Percentiles rank a stretch among this genome's conserved stretches.
phyloP scores from a whole-genome alignment of 2,329 filamentous ascomycete species.

The Anthostomella pinea region DNA sequence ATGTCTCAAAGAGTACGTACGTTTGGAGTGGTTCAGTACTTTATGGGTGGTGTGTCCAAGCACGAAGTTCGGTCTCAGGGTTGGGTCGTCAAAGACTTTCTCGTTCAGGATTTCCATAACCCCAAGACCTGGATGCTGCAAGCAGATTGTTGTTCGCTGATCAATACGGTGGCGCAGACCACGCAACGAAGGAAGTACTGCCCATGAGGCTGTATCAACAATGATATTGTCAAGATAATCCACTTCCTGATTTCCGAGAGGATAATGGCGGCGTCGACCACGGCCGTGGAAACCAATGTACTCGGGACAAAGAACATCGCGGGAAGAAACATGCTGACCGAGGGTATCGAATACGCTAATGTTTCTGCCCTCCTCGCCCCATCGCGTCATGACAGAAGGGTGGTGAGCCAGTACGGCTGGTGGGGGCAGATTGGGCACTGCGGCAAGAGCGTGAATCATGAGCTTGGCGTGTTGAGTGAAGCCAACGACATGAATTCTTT shows the following conservation, averaged over 20 bases:
- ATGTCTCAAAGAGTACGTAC: conserved; percentile 39
- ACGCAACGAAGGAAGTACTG: conserved; percentile 18
- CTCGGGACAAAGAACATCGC: conserved; percentile 23
- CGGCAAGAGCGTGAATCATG: conserved; percentile 62
- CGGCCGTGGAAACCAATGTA: conserved; percentile 7
- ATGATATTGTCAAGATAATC: conserved; percentile 26
- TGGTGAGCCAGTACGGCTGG: conserved; percentile 62
- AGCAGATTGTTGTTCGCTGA: conserved; percentile 66
- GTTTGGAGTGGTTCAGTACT: conserved; percentile 14
- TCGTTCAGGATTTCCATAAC: conserved; percentile 74
- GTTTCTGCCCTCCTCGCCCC: conserved; percentile 44
- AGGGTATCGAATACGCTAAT: conserved; percentile 44
- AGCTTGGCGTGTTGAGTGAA: conserved; percentile 62
- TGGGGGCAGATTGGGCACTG: conserved; percentile 56
- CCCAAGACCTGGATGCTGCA: conserved; percentile 81
- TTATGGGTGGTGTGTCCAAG: conserved; percentile 58
- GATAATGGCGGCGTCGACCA: neutral
- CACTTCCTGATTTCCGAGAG: conserved; percentile 1
- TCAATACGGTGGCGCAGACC: conserved; percentile 34
- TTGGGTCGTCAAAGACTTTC: conserved; percentile 64
- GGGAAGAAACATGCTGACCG: conserved; percentile 30
- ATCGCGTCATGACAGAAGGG: conserved; percentile 39
- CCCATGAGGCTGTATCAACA: conserved; percentile 16
- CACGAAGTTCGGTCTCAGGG: conserved; percentile 70
- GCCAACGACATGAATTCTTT: conserved; percentile 58